phyloP scores from a whole-genome alignment of 202 grass and related monocot species.

The Carex arenaria region DNA sequence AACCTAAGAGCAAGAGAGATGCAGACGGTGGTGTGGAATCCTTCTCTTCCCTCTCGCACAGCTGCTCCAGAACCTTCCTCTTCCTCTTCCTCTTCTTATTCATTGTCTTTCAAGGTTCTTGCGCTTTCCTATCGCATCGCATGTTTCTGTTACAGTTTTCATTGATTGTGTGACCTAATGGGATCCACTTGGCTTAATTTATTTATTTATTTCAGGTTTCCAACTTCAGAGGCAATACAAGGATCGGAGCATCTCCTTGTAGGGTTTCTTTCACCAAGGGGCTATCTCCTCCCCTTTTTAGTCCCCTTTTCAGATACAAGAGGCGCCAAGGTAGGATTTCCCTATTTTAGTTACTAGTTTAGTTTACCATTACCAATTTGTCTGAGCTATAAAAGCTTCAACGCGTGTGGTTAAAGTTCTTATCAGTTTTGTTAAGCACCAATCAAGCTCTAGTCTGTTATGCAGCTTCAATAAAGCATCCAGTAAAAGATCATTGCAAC shows the following conservation, averaged over 20 bases:
- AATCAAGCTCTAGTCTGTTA: neutral
- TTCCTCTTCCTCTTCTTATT: constrained; percentile 25
- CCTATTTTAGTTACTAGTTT: neutral
- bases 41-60: constrained; percentile 31
- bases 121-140: neutral
- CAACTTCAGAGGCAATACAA: constrained; percentile 14
- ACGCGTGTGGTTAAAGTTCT: neutral
- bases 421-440: neutral
- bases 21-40: constrained; percentile 46
- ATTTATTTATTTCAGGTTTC: constrained; percentile 25
- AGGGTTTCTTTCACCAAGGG: constrained; percentile 2
- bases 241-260: neutral
- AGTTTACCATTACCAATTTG: neutral
- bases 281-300: neutral
- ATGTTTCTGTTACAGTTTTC: neutral
- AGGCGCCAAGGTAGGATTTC: constrained; percentile 4
- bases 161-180: neutral
- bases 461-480: neutral
- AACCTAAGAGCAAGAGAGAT: constrained; percentile 23
- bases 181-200: neutral
- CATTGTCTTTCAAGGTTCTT: constrained; percentile 40
- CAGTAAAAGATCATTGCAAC: neutral
- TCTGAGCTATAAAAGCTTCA: neutral
- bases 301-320: constrained; percentile 14
- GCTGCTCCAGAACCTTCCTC: constrained; percentile 24